A percentile compares a stretch with the other conserved stretches of the same genome.
Conservation (phyloP, 352 stramenopile species). For the Phytopythium delawarense region DNA sequence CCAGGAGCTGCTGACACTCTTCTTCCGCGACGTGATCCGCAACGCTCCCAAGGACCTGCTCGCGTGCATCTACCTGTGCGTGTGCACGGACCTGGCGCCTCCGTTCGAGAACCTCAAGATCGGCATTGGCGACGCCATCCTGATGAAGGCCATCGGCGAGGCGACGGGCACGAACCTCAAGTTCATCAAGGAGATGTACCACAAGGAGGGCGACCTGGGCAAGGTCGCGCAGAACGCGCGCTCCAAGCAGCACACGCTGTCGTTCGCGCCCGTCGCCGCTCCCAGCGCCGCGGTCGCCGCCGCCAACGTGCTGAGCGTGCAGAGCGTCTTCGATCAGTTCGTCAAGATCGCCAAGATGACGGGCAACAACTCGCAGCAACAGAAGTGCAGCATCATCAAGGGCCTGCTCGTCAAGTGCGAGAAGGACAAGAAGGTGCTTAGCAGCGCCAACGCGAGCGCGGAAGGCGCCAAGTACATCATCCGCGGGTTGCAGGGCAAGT, state of each 20-base stretch:
- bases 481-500: conserved; percentile 96
- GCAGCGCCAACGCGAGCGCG: conserved; percentile 63
- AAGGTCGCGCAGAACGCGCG: conserved; percentile 93
- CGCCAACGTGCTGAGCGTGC: conserved; percentile 82
- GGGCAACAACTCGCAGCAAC: conserved; percentile 95
- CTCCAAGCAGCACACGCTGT: conserved; percentile 92
- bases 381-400: conserved; percentile 98
- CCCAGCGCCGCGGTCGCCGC: conserved; percentile 55
- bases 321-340: conserved; percentile 87
- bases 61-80: conserved; percentile 89
- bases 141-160: conserved; percentile 97
- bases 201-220: conserved; percentile 96
- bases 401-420: conserved; percentile 92
- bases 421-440: conserved; percentile 63
- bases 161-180: conserved; percentile 88
- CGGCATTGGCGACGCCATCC: conserved; percentile 96
- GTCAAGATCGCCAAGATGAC: conserved; percentile 94
- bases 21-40: conserved; percentile 79
- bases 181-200: conserved; percentile 95
- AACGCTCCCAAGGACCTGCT: conserved; percentile 81
- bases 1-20: conserved; percentile 80
- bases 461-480: conserved; percentile 98
- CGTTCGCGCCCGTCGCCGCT: conserved; percentile 47
- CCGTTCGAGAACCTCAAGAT: conserved; percentile 98
- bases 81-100: conserved; percentile 91